Base-by-base conservation (phyloP, 768 basidiomycete genomes). In the Tremella yokohamensis region DNA sequence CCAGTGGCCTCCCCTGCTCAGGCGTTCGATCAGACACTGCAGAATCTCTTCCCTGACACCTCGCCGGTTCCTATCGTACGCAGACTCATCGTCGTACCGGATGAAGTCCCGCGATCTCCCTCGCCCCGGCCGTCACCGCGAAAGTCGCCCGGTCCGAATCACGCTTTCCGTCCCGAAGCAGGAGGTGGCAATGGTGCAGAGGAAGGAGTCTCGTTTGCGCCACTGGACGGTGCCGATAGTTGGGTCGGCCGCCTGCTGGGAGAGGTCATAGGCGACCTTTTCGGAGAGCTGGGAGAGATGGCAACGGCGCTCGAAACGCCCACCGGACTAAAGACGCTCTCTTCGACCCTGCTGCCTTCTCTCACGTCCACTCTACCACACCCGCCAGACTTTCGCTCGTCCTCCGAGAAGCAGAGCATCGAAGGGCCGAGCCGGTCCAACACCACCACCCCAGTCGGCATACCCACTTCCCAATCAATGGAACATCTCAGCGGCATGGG, bases 171-270 rank as follows among this genome's bases (percentile, higher is more conserved):
- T 16, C n/a, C 42, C 3, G 49, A 24, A 34, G 39, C 47, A 8
- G 54, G 47, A 11, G 58, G 56, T 29, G 58, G 58, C 8, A 53
- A 64, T 26, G 79, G 79, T 22, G 80, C 82, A 6, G 82, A 83
- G 60, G 76, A 83, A 26, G 83, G 84, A 58, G 78, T 83, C 34
- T 81, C 81, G 8, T 83, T 84, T 52, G 80, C 78, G 52, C 78
- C 84, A 13, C 80, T 83, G 24, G 66, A 62, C 6, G 90, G 93
- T 68, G 89, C 90, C 74, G 87, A 84, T 65, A 76, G 90, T 26
- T 92, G 93, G 73, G 81, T 98, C 54, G 89, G 89, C 26, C 90
- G 90, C 16, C 78, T 97, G 40, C 77, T 99, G 55, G 90, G 90
- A 16, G 90, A 91, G 70, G 77, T 96, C 18, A 92, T 90, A 64